These are phyloP conservation scores for Streptanthus diversifolius DNA, from an alignment of 345 rosid species.

Conservation along the genomic window DNA sequence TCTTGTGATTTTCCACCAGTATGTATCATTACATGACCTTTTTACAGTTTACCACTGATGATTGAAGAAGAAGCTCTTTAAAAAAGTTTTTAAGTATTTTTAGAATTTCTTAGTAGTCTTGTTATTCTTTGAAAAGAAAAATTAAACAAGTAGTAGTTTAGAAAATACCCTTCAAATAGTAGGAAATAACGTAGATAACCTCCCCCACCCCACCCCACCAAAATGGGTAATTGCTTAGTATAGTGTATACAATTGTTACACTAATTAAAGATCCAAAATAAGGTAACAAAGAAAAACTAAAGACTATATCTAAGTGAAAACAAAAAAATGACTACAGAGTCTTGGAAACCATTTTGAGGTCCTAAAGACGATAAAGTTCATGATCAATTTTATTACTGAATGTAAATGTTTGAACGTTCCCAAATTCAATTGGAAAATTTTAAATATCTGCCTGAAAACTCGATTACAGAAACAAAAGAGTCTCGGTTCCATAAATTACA, in stretches of 20 bases:
- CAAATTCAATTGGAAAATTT: not conserved
- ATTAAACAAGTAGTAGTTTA: too few species aligned
- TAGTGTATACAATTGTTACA: not conserved
- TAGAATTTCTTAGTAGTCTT: too few species aligned
- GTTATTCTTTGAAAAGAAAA: too few species aligned
- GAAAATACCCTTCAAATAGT: too few species aligned
- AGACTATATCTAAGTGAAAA: not conserved
- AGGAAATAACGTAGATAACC: too few species aligned
- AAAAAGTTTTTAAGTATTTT: too few species aligned
- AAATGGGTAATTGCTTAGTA: not conserved
- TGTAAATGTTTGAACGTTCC: not conserved
- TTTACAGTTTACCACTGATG: not conserved
- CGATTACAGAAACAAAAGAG: not conserved
- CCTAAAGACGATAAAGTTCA: not conserved
- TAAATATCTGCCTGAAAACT: not conserved
- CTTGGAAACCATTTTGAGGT: not conserved
- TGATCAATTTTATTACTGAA: not conserved
- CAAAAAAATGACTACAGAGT: not conserved
- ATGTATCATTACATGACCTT: not conserved
- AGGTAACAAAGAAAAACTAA: not conserved
- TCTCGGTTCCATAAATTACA: slow-evolving; percentile 3
- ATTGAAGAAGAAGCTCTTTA: not conserved
- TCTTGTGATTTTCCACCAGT: not conserved
- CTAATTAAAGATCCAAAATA: not conserved
- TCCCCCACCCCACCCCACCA: too few species aligned